Percentiles rank a stretch among this genome's conserved stretches.
Evolutionary conservation across 83 land plant species (phyloP).

Genomic region (Larix sibirica): DNA sequence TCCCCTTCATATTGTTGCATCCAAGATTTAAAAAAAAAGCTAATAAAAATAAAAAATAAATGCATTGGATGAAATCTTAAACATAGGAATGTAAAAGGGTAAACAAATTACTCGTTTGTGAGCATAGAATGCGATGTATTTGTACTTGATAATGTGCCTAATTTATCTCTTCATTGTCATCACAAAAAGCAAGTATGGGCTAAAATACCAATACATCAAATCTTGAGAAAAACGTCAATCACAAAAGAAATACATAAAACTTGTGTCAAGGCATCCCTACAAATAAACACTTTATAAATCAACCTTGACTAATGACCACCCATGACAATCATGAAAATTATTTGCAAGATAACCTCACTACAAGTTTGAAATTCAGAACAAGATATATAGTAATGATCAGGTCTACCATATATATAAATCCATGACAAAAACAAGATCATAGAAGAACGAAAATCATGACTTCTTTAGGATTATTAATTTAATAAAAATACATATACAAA

Average conservation of each 20-base stretch:
- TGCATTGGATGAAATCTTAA: background rate
- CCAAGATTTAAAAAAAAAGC: slow-evolving; percentile 13
- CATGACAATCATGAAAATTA: background rate
- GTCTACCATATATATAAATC: background rate
- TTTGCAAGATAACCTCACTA: background rate
- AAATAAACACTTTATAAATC: background rate
- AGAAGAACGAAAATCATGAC: background rate
- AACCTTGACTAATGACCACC: background rate
- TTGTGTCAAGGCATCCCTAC: slow-evolving; percentile 62
- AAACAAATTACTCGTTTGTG: slow-evolving; percentile 76
- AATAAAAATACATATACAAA: background rate
- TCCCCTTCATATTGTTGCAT: slow-evolving; percentile 41
- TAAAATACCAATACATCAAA: slow-evolving; percentile 89
- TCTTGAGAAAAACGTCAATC: slow-evolving; percentile 69
- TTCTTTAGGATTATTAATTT: background rate
- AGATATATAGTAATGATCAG: background rate
- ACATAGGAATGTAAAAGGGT: too few relatives aligned
- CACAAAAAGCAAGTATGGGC: slow-evolving; percentile 71
- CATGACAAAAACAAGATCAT: background rate
- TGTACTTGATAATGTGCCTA: slow-evolving; percentile 81
- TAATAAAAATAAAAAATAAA: background rate
- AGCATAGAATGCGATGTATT: slow-evolving; percentile 67
- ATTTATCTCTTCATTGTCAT: slow-evolving; percentile 82
- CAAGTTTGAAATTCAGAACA: background rate
- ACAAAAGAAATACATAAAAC: slow-evolving; percentile 68